Percentiles rank a stretch among this genome's conserved stretches.
phyloP scores from a whole-genome alignment of 768 basidiomycete genomes.

The Boletus edulis region DNA sequence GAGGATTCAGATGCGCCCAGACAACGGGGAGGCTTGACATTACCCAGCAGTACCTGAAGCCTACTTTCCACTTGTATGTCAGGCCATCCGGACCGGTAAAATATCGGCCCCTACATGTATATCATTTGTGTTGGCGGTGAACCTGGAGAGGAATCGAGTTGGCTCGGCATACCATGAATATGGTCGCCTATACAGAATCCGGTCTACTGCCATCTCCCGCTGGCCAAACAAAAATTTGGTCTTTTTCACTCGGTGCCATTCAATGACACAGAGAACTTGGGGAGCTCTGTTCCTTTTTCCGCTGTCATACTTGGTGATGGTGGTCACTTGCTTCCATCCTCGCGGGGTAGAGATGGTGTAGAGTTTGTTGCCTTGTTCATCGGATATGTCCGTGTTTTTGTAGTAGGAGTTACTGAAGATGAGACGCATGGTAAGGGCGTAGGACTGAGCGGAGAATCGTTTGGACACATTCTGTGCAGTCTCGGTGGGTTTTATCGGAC shows the following conservation, averaged over 20 bases:
- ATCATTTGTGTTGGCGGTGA: neutral
- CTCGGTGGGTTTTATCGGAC: neutral
- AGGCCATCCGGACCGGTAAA: constrained; percentile 31
- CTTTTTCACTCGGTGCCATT: constrained; percentile 27
- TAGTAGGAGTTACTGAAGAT: constrained; percentile 13
- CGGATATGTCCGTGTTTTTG: constrained; percentile 18
- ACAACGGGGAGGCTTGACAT: constrained; percentile 6
- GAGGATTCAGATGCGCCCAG: neutral
- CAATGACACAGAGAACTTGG: constrained; percentile 28
- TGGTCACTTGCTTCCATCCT: constrained; percentile 12
- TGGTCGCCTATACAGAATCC: constrained; percentile 11
- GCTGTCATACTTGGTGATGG: constrained; percentile 6
- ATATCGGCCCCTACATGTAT: constrained; percentile 19
- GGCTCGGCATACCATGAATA: constrained; percentile 7
- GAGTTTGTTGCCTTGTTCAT: constrained; percentile 18
- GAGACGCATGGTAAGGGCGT: constrained; percentile 8
- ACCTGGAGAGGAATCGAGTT: neutral
- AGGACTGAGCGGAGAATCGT: neutral
- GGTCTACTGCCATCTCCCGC: constrained; percentile 17
- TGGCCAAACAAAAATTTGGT: constrained; percentile 27
- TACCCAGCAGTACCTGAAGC: constrained; percentile 20
- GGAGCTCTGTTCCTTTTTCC: neutral
- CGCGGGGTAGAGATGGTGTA: constrained; percentile 17
- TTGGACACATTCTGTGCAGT: neutral
- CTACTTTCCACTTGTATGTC: constrained; percentile 33